A percentile compares a stretch with the other conserved stretches of the same genome.
Evolutionary conservation across 257 asterid species (phyloP).

Genomic region (Plectranthus barbatus): DNA sequence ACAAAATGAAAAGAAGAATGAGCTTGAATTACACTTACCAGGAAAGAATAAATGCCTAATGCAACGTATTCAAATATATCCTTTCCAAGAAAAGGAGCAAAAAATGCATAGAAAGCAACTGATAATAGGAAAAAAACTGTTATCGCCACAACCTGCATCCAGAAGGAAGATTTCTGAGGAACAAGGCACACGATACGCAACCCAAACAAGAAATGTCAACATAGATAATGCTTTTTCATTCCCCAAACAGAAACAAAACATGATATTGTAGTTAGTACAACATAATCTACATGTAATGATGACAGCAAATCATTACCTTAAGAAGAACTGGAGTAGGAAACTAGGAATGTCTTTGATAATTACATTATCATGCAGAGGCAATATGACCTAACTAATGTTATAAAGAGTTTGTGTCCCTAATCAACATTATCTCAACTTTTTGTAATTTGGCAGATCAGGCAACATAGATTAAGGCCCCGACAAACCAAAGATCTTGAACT

Average conservation of each 20-base stretch:
- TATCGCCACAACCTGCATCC: constrained; percentile 85
- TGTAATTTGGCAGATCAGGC: neutral
- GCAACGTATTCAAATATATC: constrained; percentile 77
- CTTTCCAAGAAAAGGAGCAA: constrained; percentile 95
- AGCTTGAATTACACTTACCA: constrained; percentile 47
- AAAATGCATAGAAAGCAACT: constrained; percentile 93
- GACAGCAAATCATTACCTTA: neutral
- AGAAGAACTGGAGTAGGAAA: neutral
- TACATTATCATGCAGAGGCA: neutral
- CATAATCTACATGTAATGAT: neutral
- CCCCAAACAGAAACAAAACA: neutral
- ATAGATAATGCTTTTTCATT: neutral
- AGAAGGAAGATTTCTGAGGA: constrained; percentile 9
- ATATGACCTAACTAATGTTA: neutral
- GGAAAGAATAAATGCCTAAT: constrained; percentile 72
- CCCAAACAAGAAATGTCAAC: neutral
- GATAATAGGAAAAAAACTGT: constrained; percentile 86
- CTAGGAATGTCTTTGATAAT: neutral
- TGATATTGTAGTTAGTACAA: neutral
- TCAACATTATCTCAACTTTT: neutral
- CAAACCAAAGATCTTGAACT: constrained; percentile 7
- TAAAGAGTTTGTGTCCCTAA: neutral
- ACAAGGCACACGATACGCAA: neutral
- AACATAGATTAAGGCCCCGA: neutral
- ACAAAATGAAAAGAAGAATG: constrained; percentile 4